phyloP scores from a whole-genome alignment of 371 early-diverging fungal species.

The Mucor lusitanicus region DNA sequence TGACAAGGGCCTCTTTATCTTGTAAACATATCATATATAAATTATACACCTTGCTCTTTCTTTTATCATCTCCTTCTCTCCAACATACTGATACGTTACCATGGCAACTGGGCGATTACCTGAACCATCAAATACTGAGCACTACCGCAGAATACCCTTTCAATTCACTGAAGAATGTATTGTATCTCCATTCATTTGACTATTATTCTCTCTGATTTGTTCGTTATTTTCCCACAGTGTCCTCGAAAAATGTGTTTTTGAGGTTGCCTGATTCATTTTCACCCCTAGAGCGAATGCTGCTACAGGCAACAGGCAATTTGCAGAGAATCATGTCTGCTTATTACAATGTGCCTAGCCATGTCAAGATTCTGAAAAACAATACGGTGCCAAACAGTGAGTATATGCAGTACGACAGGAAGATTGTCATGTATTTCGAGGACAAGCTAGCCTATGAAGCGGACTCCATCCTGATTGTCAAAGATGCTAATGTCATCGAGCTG shows the following conservation, averaged over 20 bases:
- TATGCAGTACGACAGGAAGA: constrained; percentile 40
- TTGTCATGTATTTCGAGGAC: constrained; percentile 43
- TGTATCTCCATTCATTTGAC: not conserved
- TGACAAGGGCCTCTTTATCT: too few species aligned
- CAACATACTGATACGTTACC: constrained; percentile 1
- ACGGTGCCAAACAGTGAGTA: constrained; percentile 3
- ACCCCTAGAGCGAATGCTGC: constrained; percentile 45
- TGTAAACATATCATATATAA: too few species aligned
- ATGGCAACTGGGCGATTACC: constrained; percentile 13
- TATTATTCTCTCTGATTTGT: not conserved
- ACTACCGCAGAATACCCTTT: constrained; percentile 38
- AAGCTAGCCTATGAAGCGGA: constrained; percentile 47
- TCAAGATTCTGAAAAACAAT: constrained; percentile 39
- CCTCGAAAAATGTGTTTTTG: constrained; percentile 43
- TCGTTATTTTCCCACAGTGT: constrained; percentile 25
- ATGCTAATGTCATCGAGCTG: constrained; percentile 31
- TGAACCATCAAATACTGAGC: constrained; percentile 20
- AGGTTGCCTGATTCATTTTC: constrained; percentile 40
- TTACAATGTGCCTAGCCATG: constrained; percentile 47
- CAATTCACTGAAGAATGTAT: constrained; percentile 47
- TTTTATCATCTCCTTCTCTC: not conserved
- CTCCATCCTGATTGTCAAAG: constrained; percentile 41
- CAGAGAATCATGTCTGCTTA: constrained; percentile 49
- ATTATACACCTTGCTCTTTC: not conserved
- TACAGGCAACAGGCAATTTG: constrained; percentile 47